A percentile compares a stretch with the other conserved stretches of the same genome.
These are phyloP conservation scores for Ganoderma boninense DNA, from an alignment of 1,284 basidiomycete genomes.

Conservation along the genomic window DNA sequence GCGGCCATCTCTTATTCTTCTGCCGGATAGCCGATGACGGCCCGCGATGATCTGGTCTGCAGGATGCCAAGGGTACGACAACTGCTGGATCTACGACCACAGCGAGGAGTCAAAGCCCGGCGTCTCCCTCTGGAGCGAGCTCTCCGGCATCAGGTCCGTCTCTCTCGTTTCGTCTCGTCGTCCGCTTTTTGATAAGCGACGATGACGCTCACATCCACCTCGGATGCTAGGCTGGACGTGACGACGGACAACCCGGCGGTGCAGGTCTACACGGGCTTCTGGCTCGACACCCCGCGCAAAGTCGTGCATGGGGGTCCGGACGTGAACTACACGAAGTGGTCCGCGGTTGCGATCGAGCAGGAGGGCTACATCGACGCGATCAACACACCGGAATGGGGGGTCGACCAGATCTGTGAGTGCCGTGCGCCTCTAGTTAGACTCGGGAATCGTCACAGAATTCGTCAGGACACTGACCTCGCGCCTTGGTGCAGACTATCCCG, in stretches of 20 bases:
- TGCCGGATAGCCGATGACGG: background rate
- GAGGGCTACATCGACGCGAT: too few relatives aligned
- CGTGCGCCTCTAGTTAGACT: too few relatives aligned
- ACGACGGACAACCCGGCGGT: slow-evolving; percentile 59
- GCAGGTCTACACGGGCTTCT: slow-evolving; percentile 57
- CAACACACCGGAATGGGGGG: too few relatives aligned
- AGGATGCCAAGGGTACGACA: slow-evolving; percentile 35
- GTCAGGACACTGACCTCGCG: too few relatives aligned
- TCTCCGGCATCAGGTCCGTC: slow-evolving; percentile 57
- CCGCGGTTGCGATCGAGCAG: too few relatives aligned
- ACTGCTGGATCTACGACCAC: slow-evolving; percentile 55
- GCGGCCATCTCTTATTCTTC: too few relatives aligned
- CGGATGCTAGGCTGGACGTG: slow-evolving; percentile 53
- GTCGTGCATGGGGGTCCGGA: too few relatives aligned
- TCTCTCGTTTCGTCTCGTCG: slow-evolving; percentile 7
- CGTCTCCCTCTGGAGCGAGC: slow-evolving; percentile 50
- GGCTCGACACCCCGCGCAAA: slow-evolving; percentile 57
- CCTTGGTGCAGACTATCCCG: slow-evolving; percentile 47
- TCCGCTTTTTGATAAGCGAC: too few relatives aligned
- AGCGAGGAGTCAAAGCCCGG: slow-evolving; percentile 31
- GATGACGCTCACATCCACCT: background rate
- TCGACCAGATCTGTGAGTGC: too few relatives aligned
- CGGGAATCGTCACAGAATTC: too few relatives aligned
- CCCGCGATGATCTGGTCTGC: background rate
- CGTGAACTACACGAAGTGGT: too few relatives aligned